Percentiles rank a stretch among this genome's conserved stretches.
Conservation (phyloP, 2,329 filamentous ascomycete genomes). For the Aureobasidium sp. region DNA sequence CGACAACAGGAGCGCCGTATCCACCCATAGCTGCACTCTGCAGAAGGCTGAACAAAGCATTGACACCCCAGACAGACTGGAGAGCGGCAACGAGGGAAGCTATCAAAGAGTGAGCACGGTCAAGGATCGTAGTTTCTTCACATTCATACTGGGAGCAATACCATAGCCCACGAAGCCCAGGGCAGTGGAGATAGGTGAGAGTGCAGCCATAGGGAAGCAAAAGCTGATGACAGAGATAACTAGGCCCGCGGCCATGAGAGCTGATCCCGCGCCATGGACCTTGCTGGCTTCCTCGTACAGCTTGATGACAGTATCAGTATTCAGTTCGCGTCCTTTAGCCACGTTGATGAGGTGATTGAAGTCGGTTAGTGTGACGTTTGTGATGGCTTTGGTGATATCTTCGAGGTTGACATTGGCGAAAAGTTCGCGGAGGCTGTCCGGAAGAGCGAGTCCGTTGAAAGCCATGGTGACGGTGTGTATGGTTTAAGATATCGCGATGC, state of each 20-base stretch:
- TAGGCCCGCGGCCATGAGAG: neutral
- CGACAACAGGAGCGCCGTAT: constrained; percentile 20
- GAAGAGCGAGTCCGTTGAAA: neutral
- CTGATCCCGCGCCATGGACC: neutral
- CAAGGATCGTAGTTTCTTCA: too few relatives aligned
- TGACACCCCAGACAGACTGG: constrained; percentile 19
- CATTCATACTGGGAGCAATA: too few relatives aligned
- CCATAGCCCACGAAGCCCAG: too few relatives aligned
- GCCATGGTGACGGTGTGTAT: neutral
- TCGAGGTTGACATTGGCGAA: neutral
- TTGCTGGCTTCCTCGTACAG: constrained; percentile 2
- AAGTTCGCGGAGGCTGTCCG: neutral
- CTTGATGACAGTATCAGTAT: neutral
- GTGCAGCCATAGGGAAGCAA: neutral
- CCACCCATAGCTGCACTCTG: constrained; percentile 28
- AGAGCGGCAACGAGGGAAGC: constrained; percentile 17
- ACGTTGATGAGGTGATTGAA: neutral
- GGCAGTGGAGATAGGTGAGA: neutral
- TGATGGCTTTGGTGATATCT: neutral
- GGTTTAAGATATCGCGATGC: neutral
- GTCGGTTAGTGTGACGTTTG: neutral
- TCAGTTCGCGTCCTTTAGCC: neutral
- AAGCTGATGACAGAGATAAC: neutral
- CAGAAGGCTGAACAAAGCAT: constrained; percentile 19
- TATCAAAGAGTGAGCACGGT: too few relatives aligned